Base-by-base conservation (phyloP, 495 filamentous ascomycete genomes). In the Sabuloglossum arenarium region DNA sequence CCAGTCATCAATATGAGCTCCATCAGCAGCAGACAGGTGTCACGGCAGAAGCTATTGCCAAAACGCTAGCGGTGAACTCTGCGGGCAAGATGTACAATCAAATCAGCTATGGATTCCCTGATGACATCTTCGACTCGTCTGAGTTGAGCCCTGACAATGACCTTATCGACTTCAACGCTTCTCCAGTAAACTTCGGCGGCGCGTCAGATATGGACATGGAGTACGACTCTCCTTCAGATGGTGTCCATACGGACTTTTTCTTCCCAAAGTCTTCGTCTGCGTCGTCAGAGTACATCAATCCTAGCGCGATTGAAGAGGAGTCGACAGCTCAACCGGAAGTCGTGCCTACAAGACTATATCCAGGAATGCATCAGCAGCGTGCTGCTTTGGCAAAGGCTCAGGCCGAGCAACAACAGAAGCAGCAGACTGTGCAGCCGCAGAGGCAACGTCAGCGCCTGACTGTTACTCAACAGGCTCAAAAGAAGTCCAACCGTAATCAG, bases 21-120 rank as follows among this genome's bases (percentile, higher is more conserved):
- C 86, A 94, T 69, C 82, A 84, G 67, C 90, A 98, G 64, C 88
- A 94, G 68, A 91, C 89, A 3, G 86, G 87, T 56, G 75, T 94
- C 29, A 84, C 89, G 0, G 79, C 84, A 0, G 86, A 85, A 45
- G 87, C 83, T 27, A 64, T 91, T 59, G 79, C 80, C 39, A 80
- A 74, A 58, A 79, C 84, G 0, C 69, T 84, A 62, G 79, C 80
- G 31, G 75, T 84, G 62, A 83, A 79, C 64, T 72, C 80, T 54
- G 70, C 67, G 58, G n/a, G 30, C 30, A 58, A 42, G 27, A 54
- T 58, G 54, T 27, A 43, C 16, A 31, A n/a, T 56, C 31, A 37
- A 25, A 25, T 25, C 24, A 12, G 25, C 19, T 56, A 34, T 31
- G 54, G 54, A 16, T n/a, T 56, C 11, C 1, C 54, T 4, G 34